Conservation (phyloP, 768 basidiomycete genomes). For the Leucosporidium yakuticum region DNA sequence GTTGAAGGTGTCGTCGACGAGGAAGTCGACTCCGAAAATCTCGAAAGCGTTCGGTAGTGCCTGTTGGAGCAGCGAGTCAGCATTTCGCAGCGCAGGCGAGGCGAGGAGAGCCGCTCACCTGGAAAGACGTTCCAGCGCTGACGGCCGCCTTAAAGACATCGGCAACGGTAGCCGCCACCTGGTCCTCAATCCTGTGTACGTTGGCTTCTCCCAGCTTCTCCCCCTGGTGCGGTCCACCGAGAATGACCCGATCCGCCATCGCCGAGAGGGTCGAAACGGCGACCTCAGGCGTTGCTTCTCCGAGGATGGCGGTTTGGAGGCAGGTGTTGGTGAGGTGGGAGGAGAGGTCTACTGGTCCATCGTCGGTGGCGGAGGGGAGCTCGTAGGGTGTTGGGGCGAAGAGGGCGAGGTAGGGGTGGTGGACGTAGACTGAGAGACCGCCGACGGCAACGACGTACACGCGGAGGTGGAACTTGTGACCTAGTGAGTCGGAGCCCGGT, state of each 20-base stretch:
- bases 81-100: not conserved
- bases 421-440: slow-evolving; percentile 63
- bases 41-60: slow-evolving; percentile 87
- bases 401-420: slow-evolving; percentile 73
- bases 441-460: slow-evolving; percentile 60
- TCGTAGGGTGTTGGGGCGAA: slow-evolving; percentile 73
- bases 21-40: slow-evolving; percentile 87
- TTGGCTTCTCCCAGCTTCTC: slow-evolving; percentile 45
- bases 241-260: slow-evolving; percentile 42
- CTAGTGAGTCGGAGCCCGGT: slow-evolving; percentile 3
- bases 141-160: slow-evolving; percentile 83
- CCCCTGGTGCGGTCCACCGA: slow-evolving; percentile 12
- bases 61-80: slow-evolving; percentile 45
- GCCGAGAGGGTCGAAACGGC: slow-evolving; percentile 47
- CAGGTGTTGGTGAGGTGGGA: slow-evolving; percentile 91
- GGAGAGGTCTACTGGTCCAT: slow-evolving; percentile 48
- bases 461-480: slow-evolving; percentile 78
- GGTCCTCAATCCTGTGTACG: slow-evolving; percentile 53
- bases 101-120: slow-evolving; percentile 50
- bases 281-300: slow-evolving; percentile 50
- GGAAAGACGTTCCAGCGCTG: slow-evolving; percentile 71
- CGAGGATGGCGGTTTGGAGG: slow-evolving; percentile 62
- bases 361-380: slow-evolving; percentile 44
- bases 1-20: slow-evolving; percentile 53
- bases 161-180: slow-evolving; percentile 60